Conservation (phyloP, 1,139 yeast genomes). For the Suhomyces choctaworum region DNA sequence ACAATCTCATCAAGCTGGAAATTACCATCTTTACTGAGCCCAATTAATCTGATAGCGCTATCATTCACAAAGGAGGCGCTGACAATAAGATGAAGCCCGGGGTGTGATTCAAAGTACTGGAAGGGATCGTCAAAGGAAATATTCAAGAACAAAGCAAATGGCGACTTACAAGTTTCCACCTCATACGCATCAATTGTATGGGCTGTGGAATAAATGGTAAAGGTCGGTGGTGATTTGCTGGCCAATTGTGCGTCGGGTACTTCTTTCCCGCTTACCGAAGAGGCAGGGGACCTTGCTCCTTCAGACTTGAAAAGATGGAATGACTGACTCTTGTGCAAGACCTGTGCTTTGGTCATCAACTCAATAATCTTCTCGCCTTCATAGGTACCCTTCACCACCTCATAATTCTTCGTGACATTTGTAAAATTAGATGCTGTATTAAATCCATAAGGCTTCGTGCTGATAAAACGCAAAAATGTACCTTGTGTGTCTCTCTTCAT, state of each 20-base stretch:
- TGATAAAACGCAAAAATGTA: slow-evolving; percentile 30
- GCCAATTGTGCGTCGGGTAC: too few species aligned
- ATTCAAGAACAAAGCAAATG: slow-evolving; percentile 67
- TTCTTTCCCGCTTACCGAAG: not conserved
- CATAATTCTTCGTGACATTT: slow-evolving; percentile 25
- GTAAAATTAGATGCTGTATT: slow-evolving; percentile 13
- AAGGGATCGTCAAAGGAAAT: slow-evolving; percentile 27
- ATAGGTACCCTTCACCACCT: slow-evolving; percentile 17
- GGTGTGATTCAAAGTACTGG: slow-evolving; percentile 27
- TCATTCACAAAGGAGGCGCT: slow-evolving; percentile 32
- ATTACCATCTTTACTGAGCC: slow-evolving; percentile 26
- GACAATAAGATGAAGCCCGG: slow-evolving; percentile 28
- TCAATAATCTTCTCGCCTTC: slow-evolving; percentile 52
- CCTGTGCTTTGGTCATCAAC: slow-evolving; percentile 71
- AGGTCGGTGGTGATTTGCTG: too few species aligned
- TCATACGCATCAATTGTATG: slow-evolving; percentile 65
- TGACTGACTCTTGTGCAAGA: slow-evolving; percentile 77
- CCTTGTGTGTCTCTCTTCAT: slow-evolving; percentile 13
- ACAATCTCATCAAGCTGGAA: slow-evolving; percentile 29
- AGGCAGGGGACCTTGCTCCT: slow-evolving; percentile 5
- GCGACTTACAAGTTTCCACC: slow-evolving; percentile 59
- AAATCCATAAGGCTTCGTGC: slow-evolving; percentile 28
- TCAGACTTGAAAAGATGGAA: slow-evolving; percentile 71
- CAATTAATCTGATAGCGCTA: slow-evolving; percentile 30
- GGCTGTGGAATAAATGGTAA: slow-evolving; percentile 71